Base-by-base conservation (phyloP, 1,284 basidiomycete genomes). In the Pyrrhoderma noxium region DNA sequence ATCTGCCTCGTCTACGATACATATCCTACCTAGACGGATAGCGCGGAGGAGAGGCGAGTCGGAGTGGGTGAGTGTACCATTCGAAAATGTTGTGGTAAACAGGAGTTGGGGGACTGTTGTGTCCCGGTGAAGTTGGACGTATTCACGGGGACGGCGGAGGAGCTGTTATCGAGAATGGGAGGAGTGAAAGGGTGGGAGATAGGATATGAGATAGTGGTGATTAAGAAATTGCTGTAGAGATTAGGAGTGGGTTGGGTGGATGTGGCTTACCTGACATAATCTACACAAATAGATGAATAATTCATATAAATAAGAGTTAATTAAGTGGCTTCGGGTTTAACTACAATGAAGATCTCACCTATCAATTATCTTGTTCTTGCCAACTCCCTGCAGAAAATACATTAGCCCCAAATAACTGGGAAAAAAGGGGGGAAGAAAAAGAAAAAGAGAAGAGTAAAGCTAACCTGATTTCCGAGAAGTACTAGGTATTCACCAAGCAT, bases 301-400 rank as follows among this genome's bases (percentile, higher is more conserved):
- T n/a, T n/a, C n/a, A n/a, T n/a, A n/a, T n/a, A n/a, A n/a, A n/a
- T n/a, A n/a, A n/a, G n/a, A n/a, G n/a, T n/a, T n/a, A n/a, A n/a
- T n/a, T n/a, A n/a, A n/a, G n/a, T n/a, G n/a, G 11, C 27, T 31
- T 31, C 27, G 27, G 11, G n/a, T n/a, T n/a, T n/a, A 5, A 11
- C 27, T 45, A 18, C 18, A 42, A 34, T 13, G 9, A 14, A 4
- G 8, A 8, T 63, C 72, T 58, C 44, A 75, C 74, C 78, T 67
- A 61, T 83, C 80, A 21, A 84, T 69, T 44, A 84, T 73, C 64
- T 82, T 82, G 60, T 83, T 83, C 71, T 82, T 83, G 3, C 80
- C 80, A 14, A 83, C 80, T 38, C 80, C 80, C 74, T 79, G 19
- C 19, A n/a, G n/a, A 31, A 31, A 31, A 31, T 31, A 31, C 27